A percentile compares a stretch with the other conserved stretches of the same genome.
Conservation (phyloP, 352 stramenopile genomes). For the Pythium periplocum region DNA sequence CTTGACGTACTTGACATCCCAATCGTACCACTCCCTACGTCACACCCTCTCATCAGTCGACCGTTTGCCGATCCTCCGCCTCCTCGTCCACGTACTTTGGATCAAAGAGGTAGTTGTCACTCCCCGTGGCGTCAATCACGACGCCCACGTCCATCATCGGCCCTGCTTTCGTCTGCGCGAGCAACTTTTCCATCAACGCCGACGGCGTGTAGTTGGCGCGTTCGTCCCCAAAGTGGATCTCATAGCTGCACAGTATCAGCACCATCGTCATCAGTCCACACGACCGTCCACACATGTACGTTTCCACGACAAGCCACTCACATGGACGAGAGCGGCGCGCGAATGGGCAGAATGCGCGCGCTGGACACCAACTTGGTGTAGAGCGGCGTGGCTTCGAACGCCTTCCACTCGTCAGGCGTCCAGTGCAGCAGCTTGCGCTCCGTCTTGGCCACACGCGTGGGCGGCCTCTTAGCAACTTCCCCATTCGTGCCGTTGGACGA, state of each 20-base stretch:
- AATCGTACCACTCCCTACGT: constrained; percentile 82
- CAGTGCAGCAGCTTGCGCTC: constrained; percentile 57
- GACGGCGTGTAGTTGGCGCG: constrained; percentile 55
- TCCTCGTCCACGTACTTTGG: constrained; percentile 36
- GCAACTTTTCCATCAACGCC: constrained; percentile 77
- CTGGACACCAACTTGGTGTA: constrained; percentile 43
- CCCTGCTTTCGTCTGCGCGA: constrained; percentile 49
- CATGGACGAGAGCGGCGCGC: constrained; percentile 72
- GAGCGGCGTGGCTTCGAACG: constrained; percentile 54
- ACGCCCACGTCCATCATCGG: constrained; percentile 64
- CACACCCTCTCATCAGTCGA: not conserved
- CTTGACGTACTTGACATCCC: constrained; percentile 83
- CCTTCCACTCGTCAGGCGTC: constrained; percentile 51
- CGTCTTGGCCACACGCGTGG: no score
- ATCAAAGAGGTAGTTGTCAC: constrained; percentile 70
- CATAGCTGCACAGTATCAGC: constrained; percentile 39
- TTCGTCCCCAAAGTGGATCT: constrained; percentile 70
- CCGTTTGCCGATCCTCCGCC: not conserved
- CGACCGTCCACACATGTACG: no score
- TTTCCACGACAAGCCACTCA: constrained; percentile 21
- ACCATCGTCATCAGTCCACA: not conserved
- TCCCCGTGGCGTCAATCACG: constrained; percentile 73
- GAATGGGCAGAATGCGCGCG: constrained; percentile 70
- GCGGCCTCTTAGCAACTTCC: no score
- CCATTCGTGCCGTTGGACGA: no score